Base-by-base conservation (phyloP, 2,329 filamentous ascomycete species). In the Diaporthe citrichinensis region DNA sequence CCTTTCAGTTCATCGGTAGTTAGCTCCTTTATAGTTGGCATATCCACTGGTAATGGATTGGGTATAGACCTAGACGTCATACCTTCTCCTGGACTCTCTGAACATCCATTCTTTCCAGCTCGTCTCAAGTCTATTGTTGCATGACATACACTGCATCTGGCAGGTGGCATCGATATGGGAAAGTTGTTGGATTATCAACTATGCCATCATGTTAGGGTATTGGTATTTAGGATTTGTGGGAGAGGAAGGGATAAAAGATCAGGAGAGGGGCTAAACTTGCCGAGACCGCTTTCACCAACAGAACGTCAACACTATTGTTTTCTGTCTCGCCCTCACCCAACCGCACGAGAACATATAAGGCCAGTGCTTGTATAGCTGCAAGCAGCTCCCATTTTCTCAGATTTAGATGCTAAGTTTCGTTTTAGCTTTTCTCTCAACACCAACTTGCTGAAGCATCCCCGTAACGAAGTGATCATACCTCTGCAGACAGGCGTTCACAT, bases 261-360 rank as follows among this genome's bases (percentile, higher is more conserved):
- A 4, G 17, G 20, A 61, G 4, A n/a, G 41, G 4, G 10, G 7
- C 2, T 9, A 0, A 17, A 46, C 39, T 31, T 15, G 46, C 61
- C 15, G 61, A 31, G 8, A 65, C 61, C 14, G 39, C 23, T 31
- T 34, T 65, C 25, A 49, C 61, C 15, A 65, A 65, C 28, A 65
- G 3, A 12, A 23, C 23, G 17, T 65, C 61, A 23, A 49, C 4
- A 9, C 49, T 65, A 7, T 65, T 65, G 25, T 46, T 17, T 5
- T 65, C 61, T 23, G 61, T 65, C 41, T 65, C 61, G 39, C 61
- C 61, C 23, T 65, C 61, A 34, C 9, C 41, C 39, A 65, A 23
- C 2, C 41, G 39, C 4, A 65, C 20, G 17, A 65, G 41, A 2
- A 65, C 25, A 14, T 65, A 65, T 2, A 65, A 34, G 15, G 61